Evolutionary conservation across 768 basidiomycete genomes (phyloP), one percentile per base, ranked within the genome.

Genomic region (Boletus tomentosulus): DNA sequence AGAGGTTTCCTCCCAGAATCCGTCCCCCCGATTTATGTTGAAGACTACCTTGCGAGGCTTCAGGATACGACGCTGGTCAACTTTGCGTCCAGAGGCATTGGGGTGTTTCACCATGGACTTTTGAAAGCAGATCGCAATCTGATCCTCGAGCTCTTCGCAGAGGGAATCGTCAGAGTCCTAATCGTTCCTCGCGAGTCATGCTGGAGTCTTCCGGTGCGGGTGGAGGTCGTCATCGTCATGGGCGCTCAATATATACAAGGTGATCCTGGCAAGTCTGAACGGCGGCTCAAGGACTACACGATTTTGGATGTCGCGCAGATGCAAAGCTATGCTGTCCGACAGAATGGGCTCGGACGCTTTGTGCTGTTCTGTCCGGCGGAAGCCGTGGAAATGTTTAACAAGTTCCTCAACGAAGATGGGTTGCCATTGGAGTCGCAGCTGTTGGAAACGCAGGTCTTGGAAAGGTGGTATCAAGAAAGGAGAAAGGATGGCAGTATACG

Each of bases 291-390:
- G 42, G 92, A 94, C 66, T 98, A 98, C 68, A 74, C 75, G 0
- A 73, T 96, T 35, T 76, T 82, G 19, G 94, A 98, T 61, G 71
- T 99, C 34, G 84, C 89, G 48, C 85, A 83, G 53, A 98, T 99
- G 95, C 95, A 98, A 70, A 83, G 90, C 51, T 81, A 84, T 31
- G 94, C 94, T 4, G 80, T 92, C 12, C 80, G 79, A 51, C 83
- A 85, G 58, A 71, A 76, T 1, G 76, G 75, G 10, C 59, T 73
- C 0, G 88, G 91, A 0, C 78, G 78, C 53, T 94, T 96, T 73
- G 77, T 87, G 63, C 71, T 98, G 44, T 89, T 99, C 66, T 98
- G 96, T 69, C 95, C 93, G 60, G 76, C 84, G 6, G 95, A 97
- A 67, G 82, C 86, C 46, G 82, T 84, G 56, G 89, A 92, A 57